Conservation (phyloP, 2,329 filamentous ascomycete species). For the Davidsoniella virescens region DNA sequence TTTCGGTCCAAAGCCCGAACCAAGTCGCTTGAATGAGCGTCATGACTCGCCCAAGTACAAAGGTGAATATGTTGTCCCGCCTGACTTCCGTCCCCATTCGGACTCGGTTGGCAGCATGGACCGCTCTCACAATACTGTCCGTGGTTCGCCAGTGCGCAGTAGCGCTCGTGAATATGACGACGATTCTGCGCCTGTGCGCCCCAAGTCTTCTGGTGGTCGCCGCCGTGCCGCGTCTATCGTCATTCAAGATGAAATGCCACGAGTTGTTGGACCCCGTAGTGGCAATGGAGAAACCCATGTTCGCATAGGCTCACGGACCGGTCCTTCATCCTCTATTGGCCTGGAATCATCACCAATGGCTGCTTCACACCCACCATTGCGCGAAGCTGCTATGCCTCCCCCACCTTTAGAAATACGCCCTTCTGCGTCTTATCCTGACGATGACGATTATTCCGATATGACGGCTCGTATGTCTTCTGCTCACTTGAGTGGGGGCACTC, state of each 20-base stretch:
- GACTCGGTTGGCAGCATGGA: background rate
- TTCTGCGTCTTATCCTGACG: slow-evolving; percentile 23
- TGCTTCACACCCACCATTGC: background rate
- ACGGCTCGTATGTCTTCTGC: slow-evolving; percentile 12
- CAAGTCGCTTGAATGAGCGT: slow-evolving; percentile 3
- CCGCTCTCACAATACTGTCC: background rate
- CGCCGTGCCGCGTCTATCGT: slow-evolving; percentile 5
- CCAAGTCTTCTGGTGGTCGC: slow-evolving; percentile 9
- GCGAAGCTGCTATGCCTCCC: background rate
- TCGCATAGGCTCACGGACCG: slow-evolving; percentile 4
- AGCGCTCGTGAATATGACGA: slow-evolving; percentile 3
- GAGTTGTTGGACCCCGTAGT: slow-evolving; percentile 6
- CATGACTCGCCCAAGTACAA: slow-evolving; percentile 5
- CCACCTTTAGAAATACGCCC: background rate
- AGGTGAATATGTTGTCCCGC: background rate
- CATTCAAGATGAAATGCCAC: slow-evolving; percentile 7
- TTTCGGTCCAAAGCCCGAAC: slow-evolving; percentile 12
- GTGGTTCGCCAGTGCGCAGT: slow-evolving; percentile 4
- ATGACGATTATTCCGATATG: slow-evolving; percentile 17
- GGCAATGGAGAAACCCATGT: slow-evolving; percentile 3
- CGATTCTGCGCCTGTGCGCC: background rate
- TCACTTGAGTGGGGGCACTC: slow-evolving; percentile 13
- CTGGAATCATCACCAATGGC: slow-evolving; percentile 11
- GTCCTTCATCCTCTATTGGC: background rate
- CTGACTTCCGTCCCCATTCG: slow-evolving; percentile 3